Evolutionary conservation across 2,329 filamentous ascomycete species (phyloP), one percentile per base, ranked within the genome.

Genomic region (Orbilia brochopaga): DNA sequence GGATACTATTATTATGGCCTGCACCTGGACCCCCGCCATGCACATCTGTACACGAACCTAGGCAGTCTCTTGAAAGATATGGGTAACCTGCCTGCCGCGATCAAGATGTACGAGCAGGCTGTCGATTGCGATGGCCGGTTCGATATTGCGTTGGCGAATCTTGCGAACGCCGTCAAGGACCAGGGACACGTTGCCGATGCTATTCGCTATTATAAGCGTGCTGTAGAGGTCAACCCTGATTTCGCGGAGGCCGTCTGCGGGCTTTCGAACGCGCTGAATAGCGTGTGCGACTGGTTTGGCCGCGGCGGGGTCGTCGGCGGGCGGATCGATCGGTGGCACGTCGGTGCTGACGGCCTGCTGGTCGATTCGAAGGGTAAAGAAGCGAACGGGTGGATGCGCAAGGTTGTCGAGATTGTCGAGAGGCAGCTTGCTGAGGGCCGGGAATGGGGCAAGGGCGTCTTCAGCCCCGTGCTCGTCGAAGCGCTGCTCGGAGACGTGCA

Each of bases 241-340:
- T 99, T 99, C 80, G 91, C 94, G 0, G 94, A 99, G 80, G 94
- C 94, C 5, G 93, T 99, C 0, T 99, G 94, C 79, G 94, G 94
- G 6, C 84, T 99, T 58, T 92, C 92, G 1, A 97, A 96, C 67
- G 93, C 94, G 1, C 82, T 99, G 57, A 97, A 97, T 78, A 97
- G 94, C 5, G 92, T 99, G 4, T 99, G 94, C 78, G 90, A 93
- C 77, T 99, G 94, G 94, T 85, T 86, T 76, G 91, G 91, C 30
- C 87, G 94, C 74, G 94, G 94, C 72, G 94, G 94, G 0, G 88
- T 96, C 51, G 83, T 63, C n/a, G 83, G 83, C 57, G 91, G 90
- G 7, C 86, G 84, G 75, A 87, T 88, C 74, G 94, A 99, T 79
- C 87, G 91, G 44, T 97, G 94, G 90, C 94, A 99, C 79, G 92